phyloP scores from a whole-genome alignment of 352 stramenopile species.

The Phytophthora constricta region DNA sequence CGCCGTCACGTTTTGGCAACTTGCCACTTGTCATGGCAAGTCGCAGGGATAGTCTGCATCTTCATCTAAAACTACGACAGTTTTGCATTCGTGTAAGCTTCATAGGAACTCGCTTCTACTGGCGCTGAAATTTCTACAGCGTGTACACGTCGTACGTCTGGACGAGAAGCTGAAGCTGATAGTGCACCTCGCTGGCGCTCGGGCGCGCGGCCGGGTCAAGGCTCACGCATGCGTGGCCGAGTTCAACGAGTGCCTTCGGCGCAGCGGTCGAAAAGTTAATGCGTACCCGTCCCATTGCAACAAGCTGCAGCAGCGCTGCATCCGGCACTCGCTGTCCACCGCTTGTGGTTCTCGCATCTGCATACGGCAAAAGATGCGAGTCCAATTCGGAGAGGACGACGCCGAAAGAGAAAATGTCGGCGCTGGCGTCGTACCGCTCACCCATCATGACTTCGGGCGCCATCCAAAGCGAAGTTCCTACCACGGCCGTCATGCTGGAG shows the following conservation, averaged over 20 bases:
- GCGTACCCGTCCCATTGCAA: conserved; percentile 22
- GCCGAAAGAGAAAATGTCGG: conserved; percentile 54
- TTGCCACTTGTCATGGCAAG: too few relatives aligned
- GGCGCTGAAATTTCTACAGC: conserved; percentile 16
- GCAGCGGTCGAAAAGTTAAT: conserved; percentile 32
- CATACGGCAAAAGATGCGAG: conserved; percentile 33
- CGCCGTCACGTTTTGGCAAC: not conserved
- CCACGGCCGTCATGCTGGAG: conserved; percentile 42
- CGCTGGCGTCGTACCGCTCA: conserved; percentile 43
- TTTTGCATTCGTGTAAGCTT: too few relatives aligned
- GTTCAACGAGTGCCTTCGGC: conserved; percentile 11
- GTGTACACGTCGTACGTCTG: conserved; percentile 31
- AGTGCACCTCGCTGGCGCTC: conserved; percentile 33
- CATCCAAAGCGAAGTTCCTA: conserved; percentile 49
- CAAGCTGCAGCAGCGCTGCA: conserved; percentile 32
- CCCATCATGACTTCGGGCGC: conserved; percentile 47
- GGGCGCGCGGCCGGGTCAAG: conserved; percentile 26
- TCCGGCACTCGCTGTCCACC: conserved; percentile 20
- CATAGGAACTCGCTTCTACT: conserved; percentile 7
- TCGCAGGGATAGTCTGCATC: conserved; percentile 10
- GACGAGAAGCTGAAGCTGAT: conserved; percentile 30
- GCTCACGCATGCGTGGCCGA: conserved; percentile 30
- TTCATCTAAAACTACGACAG: not conserved
- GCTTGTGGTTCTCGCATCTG: conserved; percentile 19
- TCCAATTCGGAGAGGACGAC: conserved; percentile 48